phyloP scores from a whole-genome alignment of 78 protist genomes.

The Planoprotostelium fungivorum region DNA sequence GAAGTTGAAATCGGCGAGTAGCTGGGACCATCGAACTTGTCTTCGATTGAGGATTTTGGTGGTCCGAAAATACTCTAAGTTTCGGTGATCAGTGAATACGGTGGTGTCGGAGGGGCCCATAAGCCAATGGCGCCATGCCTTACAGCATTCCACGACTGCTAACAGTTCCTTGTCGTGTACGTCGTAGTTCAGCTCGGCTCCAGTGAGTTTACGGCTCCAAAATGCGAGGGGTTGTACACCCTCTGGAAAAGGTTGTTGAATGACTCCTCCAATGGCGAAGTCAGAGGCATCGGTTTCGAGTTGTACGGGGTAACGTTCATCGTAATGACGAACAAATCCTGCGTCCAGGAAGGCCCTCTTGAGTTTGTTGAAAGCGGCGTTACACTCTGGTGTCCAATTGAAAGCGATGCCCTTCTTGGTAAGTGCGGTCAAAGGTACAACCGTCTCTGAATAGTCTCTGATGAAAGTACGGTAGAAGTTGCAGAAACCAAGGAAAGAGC shows the following conservation, averaged over 20 bases:
- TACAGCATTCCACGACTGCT: slow-evolving; percentile 2
- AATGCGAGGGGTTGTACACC: slow-evolving; percentile 10
- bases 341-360: not conserved
- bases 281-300: slow-evolving; percentile 28
- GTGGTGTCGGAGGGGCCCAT: not conserved
- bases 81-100: slow-evolving; percentile 27
- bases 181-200: slow-evolving; percentile 15
- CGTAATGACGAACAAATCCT: not conserved
- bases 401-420: not conserved
- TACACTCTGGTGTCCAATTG: not conserved
- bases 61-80: not conserved
- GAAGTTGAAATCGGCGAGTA: not conserved
- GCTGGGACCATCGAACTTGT: not conserved
- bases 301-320: not conserved
- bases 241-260: slow-evolving; percentile 5
- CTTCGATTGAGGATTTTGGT: not conserved
- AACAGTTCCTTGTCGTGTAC: slow-evolving; percentile 9
- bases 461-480: slow-evolving; percentile 21
- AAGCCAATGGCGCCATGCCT: slow-evolving; percentile 1
- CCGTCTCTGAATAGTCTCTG: not conserved
- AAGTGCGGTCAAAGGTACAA: not conserved
- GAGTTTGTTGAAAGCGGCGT: slow-evolving; percentile 7
- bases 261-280: slow-evolving; percentile 28
- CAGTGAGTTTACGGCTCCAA: slow-evolving; percentile 1
- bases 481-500: slow-evolving; percentile 7